Conservation (phyloP, 2,329 filamentous ascomycete genomes). For the Leptographium wingfieldii region DNA sequence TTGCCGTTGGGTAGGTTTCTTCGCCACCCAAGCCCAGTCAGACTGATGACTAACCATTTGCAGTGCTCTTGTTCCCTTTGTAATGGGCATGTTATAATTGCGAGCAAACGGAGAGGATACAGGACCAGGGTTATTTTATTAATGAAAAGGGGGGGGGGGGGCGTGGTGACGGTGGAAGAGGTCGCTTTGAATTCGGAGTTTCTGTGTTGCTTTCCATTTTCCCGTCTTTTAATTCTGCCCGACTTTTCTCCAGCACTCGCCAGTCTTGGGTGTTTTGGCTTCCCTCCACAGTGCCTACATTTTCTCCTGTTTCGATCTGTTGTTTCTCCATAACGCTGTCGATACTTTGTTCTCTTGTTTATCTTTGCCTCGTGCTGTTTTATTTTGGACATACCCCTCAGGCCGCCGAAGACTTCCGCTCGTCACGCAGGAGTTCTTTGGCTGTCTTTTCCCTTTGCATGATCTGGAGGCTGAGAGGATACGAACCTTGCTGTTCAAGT, state of each 20-base stretch:
- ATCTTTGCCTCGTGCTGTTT: background rate
- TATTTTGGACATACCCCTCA: constrained; percentile 2
- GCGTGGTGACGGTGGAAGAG: background rate
- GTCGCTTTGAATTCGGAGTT: background rate
- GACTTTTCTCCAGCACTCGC: background rate
- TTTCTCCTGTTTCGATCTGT: background rate
- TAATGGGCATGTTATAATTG: constrained; percentile 15
- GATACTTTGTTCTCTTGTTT: background rate
- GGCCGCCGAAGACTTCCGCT: background rate
- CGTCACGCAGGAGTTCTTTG: background rate
- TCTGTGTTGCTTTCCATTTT: background rate
- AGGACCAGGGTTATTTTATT: background rate
- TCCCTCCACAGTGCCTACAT: background rate
- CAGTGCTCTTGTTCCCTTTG: constrained; percentile 17
- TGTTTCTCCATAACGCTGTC: background rate
- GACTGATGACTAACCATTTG: constrained; percentile 1
- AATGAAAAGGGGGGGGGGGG: background rate
- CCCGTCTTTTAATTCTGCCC: background rate
- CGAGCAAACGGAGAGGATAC: background rate
- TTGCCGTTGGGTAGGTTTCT: constrained; percentile 74
- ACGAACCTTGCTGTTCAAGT: background rate
- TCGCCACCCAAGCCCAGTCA: background rate
- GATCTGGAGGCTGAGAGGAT: background rate
- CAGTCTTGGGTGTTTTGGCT: background rate
- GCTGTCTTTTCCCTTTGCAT: background rate